phyloP scores from a whole-genome alignment of 345 rosid species.

The Salix koriyanagi region DNA sequence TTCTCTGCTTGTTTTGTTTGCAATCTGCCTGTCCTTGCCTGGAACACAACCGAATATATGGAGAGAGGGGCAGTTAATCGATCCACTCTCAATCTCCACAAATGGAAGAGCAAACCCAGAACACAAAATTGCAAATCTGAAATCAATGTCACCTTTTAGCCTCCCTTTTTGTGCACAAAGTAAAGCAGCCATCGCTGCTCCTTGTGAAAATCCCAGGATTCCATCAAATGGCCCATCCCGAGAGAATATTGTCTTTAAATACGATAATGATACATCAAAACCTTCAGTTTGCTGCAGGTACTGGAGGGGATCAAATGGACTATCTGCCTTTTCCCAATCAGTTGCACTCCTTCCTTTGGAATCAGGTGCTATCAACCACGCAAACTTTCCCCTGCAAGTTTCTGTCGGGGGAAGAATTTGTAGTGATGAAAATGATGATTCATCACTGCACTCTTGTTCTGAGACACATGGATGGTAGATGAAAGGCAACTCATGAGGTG shows the following conservation, averaged over 20 bases:
- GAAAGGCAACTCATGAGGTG: constrained; percentile 78
- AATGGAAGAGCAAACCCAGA: constrained; percentile 56
- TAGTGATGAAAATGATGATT: constrained; percentile 21
- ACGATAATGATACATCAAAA: constrained; percentile 48
- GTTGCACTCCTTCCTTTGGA: constrained; percentile 29
- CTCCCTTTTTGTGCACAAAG: constrained; percentile 39
- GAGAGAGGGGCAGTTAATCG: constrained; percentile 73
- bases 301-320: constrained; percentile 73
- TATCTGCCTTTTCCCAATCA: constrained; percentile 53
- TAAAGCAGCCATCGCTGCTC: constrained; percentile 90
- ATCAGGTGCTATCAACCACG: constrained; percentile 75
- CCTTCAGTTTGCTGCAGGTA: constrained; percentile 81
- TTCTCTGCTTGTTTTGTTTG: constrained; percentile 55
- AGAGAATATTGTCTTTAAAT: constrained; percentile 43
- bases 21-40: constrained; percentile 77
- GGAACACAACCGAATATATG: constrained; percentile 69
- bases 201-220: constrained; percentile 85
- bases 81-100: constrained; percentile 26
- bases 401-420: constrained; percentile 39
- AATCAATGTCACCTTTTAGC: constrained; percentile 49
- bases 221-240: constrained; percentile 91
- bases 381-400: constrained; percentile 68
- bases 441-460: constrained; percentile 8
- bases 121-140: constrained; percentile 78
- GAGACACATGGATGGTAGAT: constrained; percentile 45